These are phyloP conservation scores for Hanseniaspora jakobsenii DNA, from an alignment of 805 yeast genomes.

Conservation along the genomic window DNA sequence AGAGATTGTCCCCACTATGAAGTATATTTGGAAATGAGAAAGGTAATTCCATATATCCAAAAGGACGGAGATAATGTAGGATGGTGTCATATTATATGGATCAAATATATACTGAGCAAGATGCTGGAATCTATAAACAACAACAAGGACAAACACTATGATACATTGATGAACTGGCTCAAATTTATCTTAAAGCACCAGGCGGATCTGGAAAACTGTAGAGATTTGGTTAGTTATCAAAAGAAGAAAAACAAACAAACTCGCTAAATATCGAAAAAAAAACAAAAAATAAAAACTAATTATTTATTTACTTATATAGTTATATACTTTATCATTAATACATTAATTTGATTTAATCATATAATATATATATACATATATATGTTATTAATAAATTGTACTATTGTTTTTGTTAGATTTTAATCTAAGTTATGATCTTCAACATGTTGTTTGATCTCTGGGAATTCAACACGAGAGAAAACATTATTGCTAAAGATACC, in stretches of 20 bases:
- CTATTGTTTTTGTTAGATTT: not conserved
- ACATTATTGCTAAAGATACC: slow-evolving; percentile 21
- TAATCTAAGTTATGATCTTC: slow-evolving; percentile 13
- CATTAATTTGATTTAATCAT: not conserved
- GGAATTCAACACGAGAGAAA: slow-evolving; percentile 16
- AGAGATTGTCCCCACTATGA: slow-evolving; percentile 16
- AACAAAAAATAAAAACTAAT: not conserved
- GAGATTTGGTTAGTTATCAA: slow-evolving; percentile 14
- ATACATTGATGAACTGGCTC: slow-evolving; percentile 15
- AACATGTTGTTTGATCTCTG: not conserved
- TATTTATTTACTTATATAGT: too few species aligned
- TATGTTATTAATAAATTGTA: not conserved
- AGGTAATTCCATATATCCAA: slow-evolving; percentile 14
- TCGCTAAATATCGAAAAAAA: not conserved
- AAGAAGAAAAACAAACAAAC: slow-evolving; percentile 12
- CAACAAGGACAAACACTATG: slow-evolving; percentile 15
- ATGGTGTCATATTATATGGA: slow-evolving; percentile 16
- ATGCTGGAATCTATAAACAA: slow-evolving; percentile 15
- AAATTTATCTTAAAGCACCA: slow-evolving; percentile 15
- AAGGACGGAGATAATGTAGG: slow-evolving; percentile 8
- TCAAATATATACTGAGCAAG: slow-evolving; percentile 15
- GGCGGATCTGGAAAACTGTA: slow-evolving; percentile 14
- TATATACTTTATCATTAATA: too few species aligned
- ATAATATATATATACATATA: not conserved
- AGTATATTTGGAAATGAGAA: slow-evolving; percentile 15